Conservation (phyloP, 441 rosid species). For the Erodium moschatum region DNA sequence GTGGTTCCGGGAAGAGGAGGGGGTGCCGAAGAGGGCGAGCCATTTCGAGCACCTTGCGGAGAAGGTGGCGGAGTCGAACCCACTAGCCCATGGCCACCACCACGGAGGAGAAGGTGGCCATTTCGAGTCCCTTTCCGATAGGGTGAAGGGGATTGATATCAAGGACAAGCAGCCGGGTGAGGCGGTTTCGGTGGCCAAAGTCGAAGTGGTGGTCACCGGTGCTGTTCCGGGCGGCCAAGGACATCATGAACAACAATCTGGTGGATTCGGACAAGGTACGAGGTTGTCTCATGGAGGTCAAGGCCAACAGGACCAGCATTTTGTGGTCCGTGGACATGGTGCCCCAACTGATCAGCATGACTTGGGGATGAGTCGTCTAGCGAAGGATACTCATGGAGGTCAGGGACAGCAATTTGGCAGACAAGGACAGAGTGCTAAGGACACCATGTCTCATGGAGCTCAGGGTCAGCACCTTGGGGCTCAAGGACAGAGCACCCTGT, state of each 20-base stretch:
- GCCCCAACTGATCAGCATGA: not conserved
- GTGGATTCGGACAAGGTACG: not conserved
- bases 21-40: constrained; percentile 54
- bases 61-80: constrained; percentile 18
- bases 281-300: not conserved
- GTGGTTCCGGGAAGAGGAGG: constrained; percentile 50
- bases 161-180: not conserved
- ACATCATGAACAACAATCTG: not conserved
- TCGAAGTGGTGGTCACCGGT: not conserved
- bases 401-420: not conserved
- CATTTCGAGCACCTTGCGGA: constrained; percentile 45
- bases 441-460: not conserved
- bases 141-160: not conserved
- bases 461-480: not conserved
- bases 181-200: not conserved
- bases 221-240: not conserved
- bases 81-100: not conserved
- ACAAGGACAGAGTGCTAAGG: not conserved
- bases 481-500: not conserved
- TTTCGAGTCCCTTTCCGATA: not conserved
- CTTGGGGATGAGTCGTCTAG: not conserved
- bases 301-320: not conserved
- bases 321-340: not conserved
- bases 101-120: not conserved
- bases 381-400: not conserved